These are phyloP conservation scores for Leccinum griseonigrum DNA, from an alignment of 1,284 basidiomycete species.

Conservation along the genomic window DNA sequence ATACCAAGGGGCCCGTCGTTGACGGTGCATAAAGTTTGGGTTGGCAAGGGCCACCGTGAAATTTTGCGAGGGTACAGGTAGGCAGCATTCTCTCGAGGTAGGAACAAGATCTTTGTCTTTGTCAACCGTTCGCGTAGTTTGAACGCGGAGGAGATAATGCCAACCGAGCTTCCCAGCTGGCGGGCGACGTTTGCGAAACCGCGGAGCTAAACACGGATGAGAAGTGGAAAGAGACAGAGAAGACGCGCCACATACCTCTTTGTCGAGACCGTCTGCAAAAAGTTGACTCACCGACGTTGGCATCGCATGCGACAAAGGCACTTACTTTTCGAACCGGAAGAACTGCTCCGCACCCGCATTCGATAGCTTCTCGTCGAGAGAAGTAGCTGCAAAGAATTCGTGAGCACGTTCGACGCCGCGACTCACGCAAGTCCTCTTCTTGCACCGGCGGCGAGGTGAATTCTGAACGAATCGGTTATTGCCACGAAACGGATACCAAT, in stretches of 20 bases:
- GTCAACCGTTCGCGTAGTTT: slow-evolving; percentile 35
- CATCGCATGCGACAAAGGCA: not conserved
- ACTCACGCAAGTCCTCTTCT: slow-evolving; percentile 61
- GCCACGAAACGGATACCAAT: not conserved
- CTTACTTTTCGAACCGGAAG: slow-evolving; percentile 33
- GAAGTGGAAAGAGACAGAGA: slow-evolving; percentile 1
- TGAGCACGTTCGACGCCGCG: slow-evolving; percentile 9
- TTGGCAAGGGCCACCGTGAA: slow-evolving; percentile 31
- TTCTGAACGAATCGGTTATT: slow-evolving; percentile 24
- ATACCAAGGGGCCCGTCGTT: slow-evolving; percentile 31
- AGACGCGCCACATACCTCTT: slow-evolving; percentile 26
- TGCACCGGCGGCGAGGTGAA: slow-evolving; percentile 41
- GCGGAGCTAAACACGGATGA: slow-evolving; percentile 28
- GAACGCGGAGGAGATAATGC: slow-evolving; percentile 35
- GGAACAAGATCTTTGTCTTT: slow-evolving; percentile 29
- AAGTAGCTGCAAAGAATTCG: slow-evolving; percentile 22
- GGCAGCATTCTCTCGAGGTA: slow-evolving; percentile 37
- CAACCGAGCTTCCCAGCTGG: slow-evolving; percentile 35
- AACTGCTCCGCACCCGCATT: slow-evolving; percentile 35
- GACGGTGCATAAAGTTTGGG: slow-evolving; percentile 37
- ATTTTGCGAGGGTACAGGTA: slow-evolving; percentile 34
- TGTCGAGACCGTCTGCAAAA: slow-evolving; percentile 30
- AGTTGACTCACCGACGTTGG: not conserved
- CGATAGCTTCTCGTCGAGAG: slow-evolving; percentile 34
- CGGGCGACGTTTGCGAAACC: slow-evolving; percentile 36